Evolutionary conservation across 305 asterid genomes (phyloP), one percentile per base, ranked within the genome.

Genomic region (Fraxinus paxiana): DNA sequence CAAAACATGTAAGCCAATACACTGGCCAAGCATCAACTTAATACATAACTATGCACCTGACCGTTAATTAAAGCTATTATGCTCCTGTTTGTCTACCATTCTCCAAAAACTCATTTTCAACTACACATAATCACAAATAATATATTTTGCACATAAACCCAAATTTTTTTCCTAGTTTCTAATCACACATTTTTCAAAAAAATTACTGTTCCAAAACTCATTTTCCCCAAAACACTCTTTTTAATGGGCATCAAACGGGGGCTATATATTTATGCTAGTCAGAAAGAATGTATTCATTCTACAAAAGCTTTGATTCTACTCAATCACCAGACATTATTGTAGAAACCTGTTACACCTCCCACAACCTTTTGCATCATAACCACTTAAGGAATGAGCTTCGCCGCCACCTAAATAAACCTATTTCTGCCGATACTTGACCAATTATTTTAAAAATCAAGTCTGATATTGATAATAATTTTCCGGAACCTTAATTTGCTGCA

Each of bases 401-500:
- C 34, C 0, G 12, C 35, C 10, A n/a, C 41, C 43, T 69, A 31
- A 69, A 67, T 28, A 67, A 67, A 13, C 74, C 74, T 30, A 26
- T 12, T 67, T 13, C 3, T 13, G 43, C 22, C 2, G 43, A 69
- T 31, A 13, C 75, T 13, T 15, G 75, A 69, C 43, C 38, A 69
- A 31, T 69, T 69, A 30, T n/a, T 17, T 28, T 30, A 69, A 69
- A 69, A 69, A 10, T 30, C 22, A 30, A 69, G 8, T 69, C 22
- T 5, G 20, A 24, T 31, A 30, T 31, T 13, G 20, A 69, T 69
- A 13, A 30, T 28, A 81, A 77, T 77, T 83, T 70, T 75, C 86
- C 77, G 31, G 70, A 86, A 73, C 51, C 71, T 82, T 80, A 59
- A 83, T 71, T 76, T 83, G 28, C 77, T 86, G 87, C 97, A 95